A percentile compares a stretch with the other conserved stretches of the same genome.
These are phyloP conservation scores for Diaporthe vexans DNA, from an alignment of 2,329 filamentous ascomycete species.

Conservation along the genomic window DNA sequence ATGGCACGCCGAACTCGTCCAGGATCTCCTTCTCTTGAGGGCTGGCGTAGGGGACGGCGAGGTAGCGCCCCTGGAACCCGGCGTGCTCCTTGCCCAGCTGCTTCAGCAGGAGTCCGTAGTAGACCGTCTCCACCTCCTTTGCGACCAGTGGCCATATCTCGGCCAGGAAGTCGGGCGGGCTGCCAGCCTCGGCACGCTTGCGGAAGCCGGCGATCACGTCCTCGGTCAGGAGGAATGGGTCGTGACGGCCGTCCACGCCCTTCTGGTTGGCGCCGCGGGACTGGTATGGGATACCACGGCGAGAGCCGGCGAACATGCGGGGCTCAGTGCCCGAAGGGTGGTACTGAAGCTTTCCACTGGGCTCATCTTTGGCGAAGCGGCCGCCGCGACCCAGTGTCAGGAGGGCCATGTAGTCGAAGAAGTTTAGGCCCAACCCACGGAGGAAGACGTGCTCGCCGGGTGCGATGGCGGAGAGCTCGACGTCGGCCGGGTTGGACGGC, in stretches of 20 bases:
- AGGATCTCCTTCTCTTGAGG: constrained; percentile 11
- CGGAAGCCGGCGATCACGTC: constrained; percentile 5
- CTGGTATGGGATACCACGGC: constrained; percentile 26
- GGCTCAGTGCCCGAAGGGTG: constrained; percentile 20
- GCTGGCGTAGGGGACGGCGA: constrained; percentile 1
- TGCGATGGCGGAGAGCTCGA: constrained; percentile 7
- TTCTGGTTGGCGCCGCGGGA: constrained; percentile 12
- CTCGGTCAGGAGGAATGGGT: constrained; percentile 1
- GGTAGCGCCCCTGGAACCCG: constrained; percentile 10
- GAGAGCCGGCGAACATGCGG: constrained; percentile 14
- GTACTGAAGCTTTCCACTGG: neutral
- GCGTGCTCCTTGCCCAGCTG: neutral
- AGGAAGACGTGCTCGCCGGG: constrained; percentile 19
- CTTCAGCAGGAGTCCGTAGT: neutral
- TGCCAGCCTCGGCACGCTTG: constrained; percentile 10
- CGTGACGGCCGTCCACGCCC: constrained; percentile 2
- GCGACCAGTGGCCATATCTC: constrained; percentile 23
- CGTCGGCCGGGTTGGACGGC: constrained; percentile 26
- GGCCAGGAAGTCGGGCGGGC: constrained; percentile 13
- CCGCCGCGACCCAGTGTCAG: constrained; percentile 18
- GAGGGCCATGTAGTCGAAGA: constrained; percentile 29
- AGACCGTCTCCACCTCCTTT: constrained; percentile 30
- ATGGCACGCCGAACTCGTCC: neutral
- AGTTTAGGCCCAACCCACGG: constrained; percentile 28
- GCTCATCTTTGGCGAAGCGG: neutral